Evolutionary conservation across 106 monocot genomes (phyloP), one percentile per base, ranked within the genome.

Genomic region (Hemerocallis citrina): DNA sequence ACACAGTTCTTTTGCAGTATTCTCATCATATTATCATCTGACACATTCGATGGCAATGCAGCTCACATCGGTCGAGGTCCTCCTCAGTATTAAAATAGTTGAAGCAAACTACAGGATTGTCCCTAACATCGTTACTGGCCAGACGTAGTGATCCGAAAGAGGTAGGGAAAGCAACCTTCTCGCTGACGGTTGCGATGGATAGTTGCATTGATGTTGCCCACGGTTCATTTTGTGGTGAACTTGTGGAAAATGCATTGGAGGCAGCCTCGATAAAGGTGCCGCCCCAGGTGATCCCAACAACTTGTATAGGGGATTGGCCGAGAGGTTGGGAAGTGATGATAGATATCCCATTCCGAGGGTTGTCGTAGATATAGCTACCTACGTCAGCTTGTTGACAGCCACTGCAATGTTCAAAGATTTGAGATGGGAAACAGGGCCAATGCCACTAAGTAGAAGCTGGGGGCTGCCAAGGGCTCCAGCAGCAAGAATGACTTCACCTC

Each of bases 271-370:
- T 64, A 68, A 79, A 95, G 24, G 74, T 73, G 41, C 61, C 70
- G 36, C 45, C 15, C 46, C 34, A 13, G 24, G 89, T 76, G 67
- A 95, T 95, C 49, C 95, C 95, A 3, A 95, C 95, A 1, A 95
- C 86, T 75, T 95, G 95, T 67, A 90, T 95, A 52, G 90, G 86
- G 54, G 86, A 89, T 44, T 86, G 77, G 31, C 84, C 84, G 12
- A 95, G 72, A 1, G 86, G 82, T 8, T 27, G 25, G 1, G 86
- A 68, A 4, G 95, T 72, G 48, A 86, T 43, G 68, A 95, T 74
- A 71, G 86, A 90, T 57, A 95, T 74, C 50, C 86, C 81, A 50
- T 85, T 90, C n/a, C 95, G 77, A 16, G 95, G 89, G 63, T 96
- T 96, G 71, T 96, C 95, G 44, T 74, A 78, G 46, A 91, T 52